These are phyloP conservation scores for Pseudogymnoascus sp. DNA, from an alignment of 2,329 filamentous ascomycete species.

Conservation along the genomic window DNA sequence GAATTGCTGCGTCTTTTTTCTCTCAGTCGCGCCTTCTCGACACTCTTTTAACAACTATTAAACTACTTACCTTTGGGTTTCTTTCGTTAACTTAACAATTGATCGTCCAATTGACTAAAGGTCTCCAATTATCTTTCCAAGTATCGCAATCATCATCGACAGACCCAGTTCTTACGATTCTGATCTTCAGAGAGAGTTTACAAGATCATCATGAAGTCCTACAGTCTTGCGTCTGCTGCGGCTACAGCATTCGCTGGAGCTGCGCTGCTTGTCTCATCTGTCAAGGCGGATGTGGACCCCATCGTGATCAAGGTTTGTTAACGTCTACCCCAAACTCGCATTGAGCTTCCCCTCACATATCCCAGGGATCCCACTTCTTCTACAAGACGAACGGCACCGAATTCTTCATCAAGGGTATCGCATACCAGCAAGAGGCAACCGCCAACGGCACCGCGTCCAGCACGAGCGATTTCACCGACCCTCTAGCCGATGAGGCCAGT, in stretches of 20 bases:
- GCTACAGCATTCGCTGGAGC: slow-evolving; percentile 41
- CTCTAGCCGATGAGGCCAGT: slow-evolving; percentile 62
- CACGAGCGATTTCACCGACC: slow-evolving; percentile 64
- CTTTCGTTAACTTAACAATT: background rate
- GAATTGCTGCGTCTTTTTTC: background rate
- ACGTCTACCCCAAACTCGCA: background rate
- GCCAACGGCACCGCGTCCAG: slow-evolving; percentile 44
- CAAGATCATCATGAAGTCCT: slow-evolving; percentile 46
- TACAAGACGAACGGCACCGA: slow-evolving; percentile 57
- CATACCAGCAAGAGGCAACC: slow-evolving; percentile 80
- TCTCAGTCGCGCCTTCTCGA: slow-evolving; percentile 1
- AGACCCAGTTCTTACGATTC: slow-evolving; percentile 3
- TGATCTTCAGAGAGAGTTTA: slow-evolving; percentile 3
- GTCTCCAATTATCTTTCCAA: slow-evolving; percentile 4
- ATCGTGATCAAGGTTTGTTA: slow-evolving; percentile 41
- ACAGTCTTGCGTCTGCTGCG: slow-evolving; percentile 37
- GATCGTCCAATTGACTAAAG: background rate
- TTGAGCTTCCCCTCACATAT: background rate
- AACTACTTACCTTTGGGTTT: slow-evolving; percentile 1
- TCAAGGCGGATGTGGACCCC: slow-evolving; percentile 49
- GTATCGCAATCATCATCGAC: slow-evolving; percentile 3
- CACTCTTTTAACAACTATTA: slow-evolving; percentile 3
- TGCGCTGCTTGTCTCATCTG: slow-evolving; percentile 43
- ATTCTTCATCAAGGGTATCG: slow-evolving; percentile 91
- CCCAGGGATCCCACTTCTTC: slow-evolving; percentile 31